A percentile compares a stretch with the other conserved stretches of the same genome.
Conservation (phyloP, 1,139 yeast genomes). For the Candida neerlandica region DNA sequence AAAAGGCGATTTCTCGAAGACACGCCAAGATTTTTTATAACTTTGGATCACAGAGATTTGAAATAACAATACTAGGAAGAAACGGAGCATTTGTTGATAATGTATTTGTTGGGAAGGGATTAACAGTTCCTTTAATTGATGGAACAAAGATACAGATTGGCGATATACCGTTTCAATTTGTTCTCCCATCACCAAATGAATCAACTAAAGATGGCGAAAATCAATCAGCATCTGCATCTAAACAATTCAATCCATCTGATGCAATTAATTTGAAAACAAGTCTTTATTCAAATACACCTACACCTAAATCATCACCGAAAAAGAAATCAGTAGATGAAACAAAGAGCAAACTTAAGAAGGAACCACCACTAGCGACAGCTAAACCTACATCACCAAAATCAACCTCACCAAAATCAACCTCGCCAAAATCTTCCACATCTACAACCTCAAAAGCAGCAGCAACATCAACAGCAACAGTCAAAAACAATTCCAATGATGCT, state of each 20-base stretch:
- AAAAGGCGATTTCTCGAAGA: constrained; percentile 87
- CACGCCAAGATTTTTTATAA: constrained; percentile 96
- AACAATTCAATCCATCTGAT: constrained; percentile 54
- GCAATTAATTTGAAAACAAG: constrained; percentile 55
- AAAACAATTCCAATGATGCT: not conserved
- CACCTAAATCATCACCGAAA: constrained; percentile 18
- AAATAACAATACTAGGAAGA: constrained; percentile 84
- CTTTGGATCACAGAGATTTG: constrained; percentile 92
- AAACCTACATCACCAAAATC: not conserved
- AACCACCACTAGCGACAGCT: not conserved
- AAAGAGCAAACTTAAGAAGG: constrained; percentile 4
- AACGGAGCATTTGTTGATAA: constrained; percentile 97
- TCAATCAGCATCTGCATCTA: constrained; percentile 19
- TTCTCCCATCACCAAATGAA: constrained; percentile 60
- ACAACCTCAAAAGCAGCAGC: not conserved
- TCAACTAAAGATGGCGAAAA: constrained; percentile 27
- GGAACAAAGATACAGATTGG: constrained; percentile 90
- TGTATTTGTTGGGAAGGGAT: constrained; percentile 81
- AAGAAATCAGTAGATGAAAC: constrained; percentile 9
- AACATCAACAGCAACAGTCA: not conserved
- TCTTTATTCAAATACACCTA: constrained; percentile 34
- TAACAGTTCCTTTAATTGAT: constrained; percentile 81
- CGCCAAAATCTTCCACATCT: not conserved
- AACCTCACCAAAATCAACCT: not conserved
- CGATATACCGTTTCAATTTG: constrained; percentile 83